A percentile compares a stretch with the other conserved stretches of the same genome.
phyloP scores from a whole-genome alignment of 2,329 filamentous ascomycete genomes.

The Fusarium mundagurra region DNA sequence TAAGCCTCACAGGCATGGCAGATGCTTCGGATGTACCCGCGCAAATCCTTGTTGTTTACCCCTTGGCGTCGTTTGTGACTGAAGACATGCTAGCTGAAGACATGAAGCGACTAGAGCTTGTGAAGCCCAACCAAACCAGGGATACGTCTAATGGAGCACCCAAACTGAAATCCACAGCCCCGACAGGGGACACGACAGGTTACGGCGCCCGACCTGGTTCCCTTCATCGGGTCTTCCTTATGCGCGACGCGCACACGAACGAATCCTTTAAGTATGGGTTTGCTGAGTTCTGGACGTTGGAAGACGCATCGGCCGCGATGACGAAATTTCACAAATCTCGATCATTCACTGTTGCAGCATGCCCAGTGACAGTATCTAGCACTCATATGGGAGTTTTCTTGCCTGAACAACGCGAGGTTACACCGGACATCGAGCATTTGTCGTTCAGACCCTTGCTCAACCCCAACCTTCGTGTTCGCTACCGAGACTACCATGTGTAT shows the following conservation, averaged over 20 bases:
- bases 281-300: conserved; percentile 80
- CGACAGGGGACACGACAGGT: conserved; percentile 64
- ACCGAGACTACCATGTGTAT: conserved; percentile 80
- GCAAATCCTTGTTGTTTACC: conserved; percentile 80
- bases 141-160: conserved; percentile 56
- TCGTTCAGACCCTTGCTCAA: conserved; percentile 79
- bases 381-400: conserved; percentile 89
- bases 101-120: conserved; percentile 76
- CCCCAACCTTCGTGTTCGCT: conserved; percentile 72
- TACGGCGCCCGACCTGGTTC: conserved; percentile 78
- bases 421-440: conserved; percentile 66
- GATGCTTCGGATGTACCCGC: conserved; percentile 68
- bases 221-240: conserved; percentile 79
- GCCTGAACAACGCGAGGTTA: conserved; percentile 70
- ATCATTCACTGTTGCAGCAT: conserved; percentile 81
- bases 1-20: conserved; percentile 58
- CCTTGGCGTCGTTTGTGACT: conserved; percentile 74
- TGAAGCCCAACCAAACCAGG: conserved; percentile 61
- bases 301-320: conserved; percentile 79
- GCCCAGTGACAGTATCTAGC: conserved; percentile 75
- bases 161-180: conserved; percentile 69
- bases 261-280: conserved; percentile 86
- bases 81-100: conserved; percentile 79
- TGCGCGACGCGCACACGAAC: conserved; percentile 75
- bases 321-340: conserved; percentile 76